These are phyloP conservation scores for Heterobasidion occidentale DNA, from an alignment of 1,284 basidiomycete genomes.

Conservation along the genomic window DNA sequence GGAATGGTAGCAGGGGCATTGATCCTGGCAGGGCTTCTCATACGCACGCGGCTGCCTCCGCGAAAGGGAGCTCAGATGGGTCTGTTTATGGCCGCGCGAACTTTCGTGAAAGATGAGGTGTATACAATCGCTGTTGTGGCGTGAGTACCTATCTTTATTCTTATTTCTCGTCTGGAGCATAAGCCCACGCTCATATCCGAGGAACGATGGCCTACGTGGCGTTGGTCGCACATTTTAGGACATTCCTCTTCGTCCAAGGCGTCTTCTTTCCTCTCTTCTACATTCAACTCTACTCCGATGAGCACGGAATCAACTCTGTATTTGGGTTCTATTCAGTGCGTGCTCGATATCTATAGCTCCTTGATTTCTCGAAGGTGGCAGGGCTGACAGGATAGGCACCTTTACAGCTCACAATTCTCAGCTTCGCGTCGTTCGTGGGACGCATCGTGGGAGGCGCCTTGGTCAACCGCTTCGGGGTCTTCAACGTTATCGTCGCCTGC, in stretches of 20 bases:
- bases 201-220: not conserved
- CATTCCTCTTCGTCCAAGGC: slow-evolving; percentile 24
- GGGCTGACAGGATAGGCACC: not conserved
- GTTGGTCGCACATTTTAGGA: slow-evolving; percentile 15
- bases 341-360: not conserved
- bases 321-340: slow-evolving; percentile 12
- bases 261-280: slow-evolving; percentile 38
- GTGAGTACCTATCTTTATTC: not conserved
- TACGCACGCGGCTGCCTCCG: not conserved
- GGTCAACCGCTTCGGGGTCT: slow-evolving; percentile 16
- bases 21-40: slow-evolving; percentile 3
- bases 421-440: slow-evolving; percentile 20
- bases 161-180: not conserved
- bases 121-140: not conserved
- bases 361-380: not conserved
- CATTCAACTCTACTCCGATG: slow-evolving; percentile 31
- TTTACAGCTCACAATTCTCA: slow-evolving; percentile 24
- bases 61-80: slow-evolving; percentile 20
- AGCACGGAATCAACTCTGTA: slow-evolving; percentile 4
- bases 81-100: slow-evolving; percentile 14
- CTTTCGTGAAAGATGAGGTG: not conserved
- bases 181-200: not conserved
- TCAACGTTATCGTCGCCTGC: slow-evolving; percentile 17
- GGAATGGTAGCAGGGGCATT: slow-evolving; percentile 2
- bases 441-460: slow-evolving; percentile 21